phyloP scores from a whole-genome alignment of 2,329 filamentous ascomycete genomes.

The Aspergillus chevalieri region DNA sequence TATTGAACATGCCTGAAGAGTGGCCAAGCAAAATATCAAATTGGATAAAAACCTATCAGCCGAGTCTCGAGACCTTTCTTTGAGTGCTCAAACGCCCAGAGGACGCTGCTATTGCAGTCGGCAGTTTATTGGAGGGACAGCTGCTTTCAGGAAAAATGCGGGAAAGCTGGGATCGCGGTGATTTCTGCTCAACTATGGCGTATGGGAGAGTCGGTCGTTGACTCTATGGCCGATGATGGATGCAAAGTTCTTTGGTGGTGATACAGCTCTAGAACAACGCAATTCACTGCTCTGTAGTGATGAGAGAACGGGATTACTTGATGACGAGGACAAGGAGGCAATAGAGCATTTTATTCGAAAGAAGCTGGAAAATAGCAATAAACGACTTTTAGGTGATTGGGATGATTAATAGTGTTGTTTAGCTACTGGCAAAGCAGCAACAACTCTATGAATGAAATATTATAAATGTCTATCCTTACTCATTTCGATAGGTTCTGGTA shows the following conservation, averaged over 20 bases:
- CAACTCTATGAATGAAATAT: too few species aligned
- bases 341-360: background rate
- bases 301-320: background rate
- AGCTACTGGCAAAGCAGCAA: too few species aligned
- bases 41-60: conserved; percentile 12
- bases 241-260: conserved; percentile 3
- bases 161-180: conserved; percentile 6
- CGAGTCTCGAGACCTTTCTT: conserved; percentile 12
- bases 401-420: background rate
- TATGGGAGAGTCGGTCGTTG: conserved; percentile 6
- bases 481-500: too few species aligned
- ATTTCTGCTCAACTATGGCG: conserved; percentile 8
- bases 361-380: background rate
- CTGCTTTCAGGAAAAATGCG: conserved; percentile 13
- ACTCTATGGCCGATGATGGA: conserved; percentile 9
- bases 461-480: too few species aligned
- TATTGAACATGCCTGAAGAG: conserved; percentile 17
- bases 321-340: background rate
- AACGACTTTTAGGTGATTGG: background rate
- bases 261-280: background rate
- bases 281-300: background rate
- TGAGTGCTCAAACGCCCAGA: conserved; percentile 7
- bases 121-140: conserved; percentile 4
- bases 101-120: conserved; percentile 6
- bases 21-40: conserved; percentile 14